Base-by-base conservation (phyloP, 1,284 basidiomycete genomes). In the Rhodofomes roseus region DNA sequence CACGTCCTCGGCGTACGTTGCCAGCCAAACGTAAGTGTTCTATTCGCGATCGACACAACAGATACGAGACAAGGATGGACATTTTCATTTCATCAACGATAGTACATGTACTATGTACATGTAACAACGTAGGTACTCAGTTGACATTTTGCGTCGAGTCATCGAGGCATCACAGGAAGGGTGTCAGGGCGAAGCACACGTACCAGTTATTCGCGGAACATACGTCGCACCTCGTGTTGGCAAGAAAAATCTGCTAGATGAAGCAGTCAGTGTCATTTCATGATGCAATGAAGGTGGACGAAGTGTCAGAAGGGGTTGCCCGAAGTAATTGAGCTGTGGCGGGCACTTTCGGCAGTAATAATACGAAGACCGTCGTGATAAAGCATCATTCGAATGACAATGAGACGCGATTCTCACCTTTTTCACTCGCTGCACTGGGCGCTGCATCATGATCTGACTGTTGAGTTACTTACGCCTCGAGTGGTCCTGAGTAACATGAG, bases 311-410 rank as follows among this genome's bases (percentile, higher is more conserved):
- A 66, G 76, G 85, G 86, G 84, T 77, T 86, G 89, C 87, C 90
- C 89, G 87, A 84, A 64, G 66, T 57, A 66, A 76, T 81, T 87
- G 89, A 92, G 89, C 89, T 92, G 86, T 90, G 86, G 86, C 89
- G 89, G 90, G 90, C 90, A 83, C 70, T 89, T 92, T 92, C 89
- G 89, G 86, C 88, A 90, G 75, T 61, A 65, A 71, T 75, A 62
- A 67, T 92, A 91, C 89, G 89, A 87, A 91, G 89, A 92, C 89
- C 89, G 89, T 92, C 90, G 90, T 92, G 88, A 85, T 86, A 75
- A 67, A 75, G 67, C 83, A 85, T 84, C 82, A 82, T 80, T 34
- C 43, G 16, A 41, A 41, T n/a, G 37, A 55, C 18, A 22, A n/a
- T 25, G 5, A 27, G 50, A 11, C 20, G n/a, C n/a, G 34, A 51